phyloP scores from a whole-genome alignment of 176 grass and related monocot species.

The Pharus latifolius region DNA sequence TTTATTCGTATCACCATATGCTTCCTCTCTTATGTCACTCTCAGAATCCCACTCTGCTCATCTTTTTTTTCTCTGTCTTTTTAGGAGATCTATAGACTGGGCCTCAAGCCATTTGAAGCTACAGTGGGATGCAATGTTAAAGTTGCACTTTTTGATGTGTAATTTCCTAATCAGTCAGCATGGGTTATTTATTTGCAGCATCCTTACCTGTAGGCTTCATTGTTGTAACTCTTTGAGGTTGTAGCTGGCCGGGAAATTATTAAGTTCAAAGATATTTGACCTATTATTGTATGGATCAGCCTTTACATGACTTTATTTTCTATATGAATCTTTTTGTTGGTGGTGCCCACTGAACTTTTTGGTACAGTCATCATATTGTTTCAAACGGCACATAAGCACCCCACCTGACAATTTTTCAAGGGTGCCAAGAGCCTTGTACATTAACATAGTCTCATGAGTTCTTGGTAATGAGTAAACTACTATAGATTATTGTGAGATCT shows the following conservation, averaged over 20 bases:
- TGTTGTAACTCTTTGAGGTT: neutral
- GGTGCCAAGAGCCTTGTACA: neutral
- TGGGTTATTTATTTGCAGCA: neutral
- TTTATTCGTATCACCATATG: neutral
- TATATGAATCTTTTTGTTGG: no score
- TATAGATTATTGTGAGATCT: neutral
- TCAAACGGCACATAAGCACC: neutral
- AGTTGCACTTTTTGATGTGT: conserved; percentile 16
- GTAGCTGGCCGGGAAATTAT: conserved; percentile 9
- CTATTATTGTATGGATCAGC: neutral
- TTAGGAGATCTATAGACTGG: conserved; percentile 8
- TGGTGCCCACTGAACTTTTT: neutral
- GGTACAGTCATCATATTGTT: neutral
- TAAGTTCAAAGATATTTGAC: neutral
- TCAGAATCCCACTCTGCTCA: conserved; percentile 6
- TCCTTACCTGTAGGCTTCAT: neutral
- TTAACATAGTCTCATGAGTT: neutral
- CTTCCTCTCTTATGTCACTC: conserved; percentile 22
- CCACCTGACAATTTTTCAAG: neutral
- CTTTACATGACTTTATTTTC: neutral
- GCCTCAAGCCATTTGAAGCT: conserved; percentile 16
- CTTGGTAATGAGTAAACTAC: neutral
- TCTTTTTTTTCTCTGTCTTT: neutral
- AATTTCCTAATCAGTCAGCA: neutral
- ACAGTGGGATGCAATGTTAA: neutral